phyloP scores from a whole-genome alignment of 2,329 filamentous ascomycete genomes.

The Xylaria multiplex region DNA sequence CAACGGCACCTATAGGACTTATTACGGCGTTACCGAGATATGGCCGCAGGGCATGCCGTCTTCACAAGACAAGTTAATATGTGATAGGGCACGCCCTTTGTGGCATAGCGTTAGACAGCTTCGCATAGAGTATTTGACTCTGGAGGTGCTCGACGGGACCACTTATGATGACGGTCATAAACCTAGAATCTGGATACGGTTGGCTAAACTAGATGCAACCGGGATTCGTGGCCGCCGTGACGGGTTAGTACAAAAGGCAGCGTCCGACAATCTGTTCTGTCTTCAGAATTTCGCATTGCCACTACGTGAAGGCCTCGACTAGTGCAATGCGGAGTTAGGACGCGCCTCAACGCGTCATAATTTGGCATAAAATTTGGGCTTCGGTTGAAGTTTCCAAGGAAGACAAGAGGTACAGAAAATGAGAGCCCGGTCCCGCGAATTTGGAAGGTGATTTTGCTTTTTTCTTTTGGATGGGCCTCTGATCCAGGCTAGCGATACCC shows the following conservation, averaged over 20 bases:
- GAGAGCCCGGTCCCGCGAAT: background rate
- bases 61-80: background rate
- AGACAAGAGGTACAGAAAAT: background rate
- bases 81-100: background rate
- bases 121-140: background rate
- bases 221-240: background rate
- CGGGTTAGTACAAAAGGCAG: background rate
- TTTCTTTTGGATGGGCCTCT: background rate
- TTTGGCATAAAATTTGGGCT: background rate
- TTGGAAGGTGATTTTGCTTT: background rate
- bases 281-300: background rate
- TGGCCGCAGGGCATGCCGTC: background rate
- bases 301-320: background rate
- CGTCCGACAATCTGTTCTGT: background rate
- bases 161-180: background rate
- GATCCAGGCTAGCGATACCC: conserved; percentile 8
- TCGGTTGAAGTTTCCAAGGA: background rate
- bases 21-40: background rate
- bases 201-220: background rate
- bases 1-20: background rate
- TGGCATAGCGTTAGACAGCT: background rate
- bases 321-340: background rate
- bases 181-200: background rate
- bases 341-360: background rate
- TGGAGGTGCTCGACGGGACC: background rate